A percentile compares a stretch with the other conserved stretches of the same genome.
These are phyloP conservation scores for Spizellomyces punctatus DNA, from an alignment of 192 early-diverging fungal species.

Conservation along the genomic window DNA sequence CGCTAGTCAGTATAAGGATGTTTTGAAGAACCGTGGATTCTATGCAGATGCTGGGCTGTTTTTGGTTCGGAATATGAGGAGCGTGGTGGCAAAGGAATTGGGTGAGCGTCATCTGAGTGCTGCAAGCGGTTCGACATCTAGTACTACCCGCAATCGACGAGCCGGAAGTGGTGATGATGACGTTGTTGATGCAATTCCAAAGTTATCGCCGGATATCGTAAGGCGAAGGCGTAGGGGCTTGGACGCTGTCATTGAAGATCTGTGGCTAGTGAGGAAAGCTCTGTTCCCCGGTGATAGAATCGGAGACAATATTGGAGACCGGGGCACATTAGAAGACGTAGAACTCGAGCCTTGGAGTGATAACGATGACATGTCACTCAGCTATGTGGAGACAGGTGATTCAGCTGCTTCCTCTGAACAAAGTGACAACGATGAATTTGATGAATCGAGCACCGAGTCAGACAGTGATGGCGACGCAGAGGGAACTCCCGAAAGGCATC, in stretches of 20 bases:
- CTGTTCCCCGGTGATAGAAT: background rate
- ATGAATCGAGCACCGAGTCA: too few species aligned
- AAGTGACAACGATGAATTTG: too few species aligned
- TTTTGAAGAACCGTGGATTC: conserved; percentile 22
- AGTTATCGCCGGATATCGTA: background rate
- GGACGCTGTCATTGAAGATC: background rate
- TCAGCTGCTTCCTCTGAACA: too few species aligned
- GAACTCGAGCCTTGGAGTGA: conserved; percentile 3
- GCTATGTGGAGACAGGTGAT: too few species aligned
- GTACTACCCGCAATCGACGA: background rate
- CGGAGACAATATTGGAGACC: background rate
- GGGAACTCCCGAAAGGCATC: too few species aligned
- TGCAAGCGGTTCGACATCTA: too few species aligned
- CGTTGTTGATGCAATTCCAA: background rate
- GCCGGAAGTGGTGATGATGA: background rate
- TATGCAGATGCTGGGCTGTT: conserved; percentile 20
- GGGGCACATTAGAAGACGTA: background rate
- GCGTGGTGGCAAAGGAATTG: background rate
- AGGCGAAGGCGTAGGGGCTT: background rate
- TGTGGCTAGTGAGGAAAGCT: conserved; percentile 4
- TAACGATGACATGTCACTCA: background rate
- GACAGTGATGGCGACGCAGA: too few species aligned
- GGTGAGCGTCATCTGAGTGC: background rate
- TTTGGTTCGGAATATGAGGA: conserved; percentile 25
- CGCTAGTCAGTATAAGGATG: conserved; percentile 11